Base-by-base conservation (phyloP, 352 stramenopile species). In the Phytopythium boreale region DNA sequence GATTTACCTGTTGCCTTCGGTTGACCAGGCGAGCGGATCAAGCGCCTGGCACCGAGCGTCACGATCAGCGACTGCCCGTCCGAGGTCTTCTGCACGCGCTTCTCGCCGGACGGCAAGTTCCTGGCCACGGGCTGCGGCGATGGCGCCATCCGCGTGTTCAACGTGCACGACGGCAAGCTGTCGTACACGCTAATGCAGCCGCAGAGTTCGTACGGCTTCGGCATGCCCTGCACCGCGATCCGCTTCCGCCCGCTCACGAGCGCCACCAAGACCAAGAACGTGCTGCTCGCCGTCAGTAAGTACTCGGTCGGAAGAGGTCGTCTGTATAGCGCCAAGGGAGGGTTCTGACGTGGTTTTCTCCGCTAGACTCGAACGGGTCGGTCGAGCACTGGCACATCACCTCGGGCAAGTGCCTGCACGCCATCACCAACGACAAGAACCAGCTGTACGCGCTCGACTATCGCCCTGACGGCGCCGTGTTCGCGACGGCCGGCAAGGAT, bases 341-440 rank as follows among this genome's bases (percentile, higher is more conserved):
- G 49, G 22, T 10, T 6, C 49, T 53, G 3, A 49, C n/a, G 5
- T 53, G 12, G 27, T 36, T 12, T 26, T n/a, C 26, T 26, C 6
- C 57, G 19, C 36, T 59, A 90, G 87, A 95, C 70, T 91, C 85
- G 34, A 92, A 93, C 56, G 90, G 91, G 22, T 92, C 82, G 19
- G 87, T 97, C 36, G 84, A 96, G 63, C 90, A 97, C 68, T 98
- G 91, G 91, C 92, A 98, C 70, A 91, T 97, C 59, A 97, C 92
- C 24, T 96, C 87, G 4, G 87, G 90, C 56, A 97, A 97, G 70
- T 97, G 89, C 69, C 78, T 98, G 46, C 89, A 95, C 68, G 80
- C 87, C n/a, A 96, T 97, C 74, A 80, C 65, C n/a, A 84, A 95
- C 69, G 80, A 86, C 46, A 66, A 92, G 59, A 96, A 96, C 67